Conservation (phyloP, 2,329 filamentous ascomycete species). For the Pseudonectria foliicola region DNA sequence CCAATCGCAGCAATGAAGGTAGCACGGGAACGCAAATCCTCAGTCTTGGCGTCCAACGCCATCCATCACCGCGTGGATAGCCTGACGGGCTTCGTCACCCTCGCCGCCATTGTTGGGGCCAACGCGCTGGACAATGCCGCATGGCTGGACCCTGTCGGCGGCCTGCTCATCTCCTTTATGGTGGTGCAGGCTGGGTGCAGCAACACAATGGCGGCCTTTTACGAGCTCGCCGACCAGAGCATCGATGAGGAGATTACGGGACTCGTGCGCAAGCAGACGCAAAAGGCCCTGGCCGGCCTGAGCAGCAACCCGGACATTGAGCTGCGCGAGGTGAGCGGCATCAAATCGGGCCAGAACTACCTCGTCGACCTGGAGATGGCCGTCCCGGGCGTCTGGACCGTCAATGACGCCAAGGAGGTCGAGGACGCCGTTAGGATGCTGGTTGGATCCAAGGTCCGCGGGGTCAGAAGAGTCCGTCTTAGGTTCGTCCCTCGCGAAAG, state of each 20-base stretch:
- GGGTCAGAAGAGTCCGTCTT: slow-evolving; percentile 75
- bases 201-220: slow-evolving; percentile 74
- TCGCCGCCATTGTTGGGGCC: slow-evolving; percentile 81
- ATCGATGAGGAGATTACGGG: slow-evolving; percentile 78
- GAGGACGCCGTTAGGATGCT: slow-evolving; percentile 67
- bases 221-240: slow-evolving; percentile 84
- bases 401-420: slow-evolving; percentile 61
- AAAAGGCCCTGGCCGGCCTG: slow-evolving; percentile 50
- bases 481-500: slow-evolving; percentile 70
- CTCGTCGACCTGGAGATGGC: slow-evolving; percentile 83
- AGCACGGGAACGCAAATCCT: slow-evolving; percentile 87
- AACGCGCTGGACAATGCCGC: slow-evolving; percentile 78
- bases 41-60: slow-evolving; percentile 91
- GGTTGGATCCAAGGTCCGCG: slow-evolving; percentile 71
- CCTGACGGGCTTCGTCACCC: slow-evolving; percentile 86
- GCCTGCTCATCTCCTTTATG: slow-evolving; percentile 85
- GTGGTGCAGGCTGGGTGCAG: slow-evolving; percentile 84
- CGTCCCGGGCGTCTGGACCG: slow-evolving; percentile 68
- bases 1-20: slow-evolving; percentile 76
- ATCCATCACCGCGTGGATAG: slow-evolving; percentile 96
- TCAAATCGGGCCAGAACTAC: slow-evolving; percentile 96
- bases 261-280: slow-evolving; percentile 60
- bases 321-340: slow-evolving; percentile 72
- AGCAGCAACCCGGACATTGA: slow-evolving; percentile 53
- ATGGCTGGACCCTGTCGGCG: slow-evolving; percentile 92